Evolutionary conservation across 106 monocot genomes (phyloP).

Genomic region (Allium sativum): DNA sequence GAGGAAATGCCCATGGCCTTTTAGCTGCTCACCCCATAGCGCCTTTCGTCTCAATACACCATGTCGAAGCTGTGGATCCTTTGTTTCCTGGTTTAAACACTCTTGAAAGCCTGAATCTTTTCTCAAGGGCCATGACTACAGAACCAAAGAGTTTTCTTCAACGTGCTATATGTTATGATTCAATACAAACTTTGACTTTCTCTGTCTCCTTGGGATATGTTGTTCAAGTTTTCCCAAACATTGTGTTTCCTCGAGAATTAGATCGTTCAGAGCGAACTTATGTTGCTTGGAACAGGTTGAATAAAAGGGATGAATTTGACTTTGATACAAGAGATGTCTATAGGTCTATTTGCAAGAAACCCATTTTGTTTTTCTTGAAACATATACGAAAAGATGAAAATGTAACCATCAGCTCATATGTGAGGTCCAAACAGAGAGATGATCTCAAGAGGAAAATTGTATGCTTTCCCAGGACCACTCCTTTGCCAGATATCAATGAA

Average conservation of each 20-base stretch:
- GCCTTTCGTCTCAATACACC: conserved; percentile 82
- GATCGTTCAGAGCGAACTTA: conserved; percentile 79
- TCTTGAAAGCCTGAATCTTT: conserved; percentile 56
- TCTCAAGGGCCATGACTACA: conserved; percentile 59
- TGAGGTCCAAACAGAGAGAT: conserved; percentile 22
- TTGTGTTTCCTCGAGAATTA: conserved; percentile 69
- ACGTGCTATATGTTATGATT: conserved; percentile 65
- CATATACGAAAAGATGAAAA: conserved; percentile 51
- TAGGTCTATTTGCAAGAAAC: conserved; percentile 68
- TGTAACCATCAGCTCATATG: conserved; percentile 39
- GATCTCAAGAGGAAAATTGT: conserved; percentile 74
- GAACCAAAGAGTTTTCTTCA: conserved; percentile 65
- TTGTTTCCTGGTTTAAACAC: conserved; percentile 68
- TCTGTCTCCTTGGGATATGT: conserved; percentile 76
- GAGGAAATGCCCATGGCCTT: conserved; percentile 65
- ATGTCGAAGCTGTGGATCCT: conserved; percentile 75
- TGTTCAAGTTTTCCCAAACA: conserved; percentile 65
- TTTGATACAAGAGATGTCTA: conserved; percentile 70
- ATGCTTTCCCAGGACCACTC: conserved; percentile 65
- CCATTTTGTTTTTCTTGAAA: conserved; percentile 64
- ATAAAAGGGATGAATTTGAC: conserved; percentile 58
- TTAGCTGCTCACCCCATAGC: conserved; percentile 80
- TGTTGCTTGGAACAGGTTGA: conserved; percentile 53
- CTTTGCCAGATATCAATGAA: conserved; percentile 43
- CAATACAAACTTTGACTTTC: conserved; percentile 38